phyloP scores from a whole-genome alignment of 2,329 filamentous ascomycete genomes.

The Aspergillus ustus region DNA sequence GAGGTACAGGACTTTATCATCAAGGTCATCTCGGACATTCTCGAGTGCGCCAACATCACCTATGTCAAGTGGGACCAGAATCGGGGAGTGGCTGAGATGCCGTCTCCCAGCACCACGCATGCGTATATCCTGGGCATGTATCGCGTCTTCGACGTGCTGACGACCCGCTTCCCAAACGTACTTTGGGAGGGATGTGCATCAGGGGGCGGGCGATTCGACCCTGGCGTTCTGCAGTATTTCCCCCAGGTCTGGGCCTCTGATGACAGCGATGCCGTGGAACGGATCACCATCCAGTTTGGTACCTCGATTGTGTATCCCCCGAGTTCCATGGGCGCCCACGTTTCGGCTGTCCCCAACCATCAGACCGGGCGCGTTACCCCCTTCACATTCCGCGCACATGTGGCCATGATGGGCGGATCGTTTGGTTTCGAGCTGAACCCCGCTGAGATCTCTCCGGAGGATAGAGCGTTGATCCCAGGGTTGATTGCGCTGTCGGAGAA shows the following conservation, averaged over 20 bases:
- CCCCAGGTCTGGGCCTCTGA: constrained; percentile 70
- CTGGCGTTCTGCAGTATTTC: constrained; percentile 67
- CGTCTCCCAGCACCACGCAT: constrained; percentile 59
- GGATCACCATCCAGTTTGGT: constrained; percentile 68
- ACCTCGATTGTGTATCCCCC: constrained; percentile 67
- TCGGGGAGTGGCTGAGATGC: constrained; percentile 64
- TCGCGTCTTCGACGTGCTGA: constrained; percentile 64
- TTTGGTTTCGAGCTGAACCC: constrained; percentile 70
- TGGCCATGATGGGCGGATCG: constrained; percentile 71
- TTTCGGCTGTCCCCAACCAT: constrained; percentile 65
- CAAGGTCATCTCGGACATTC: constrained; percentile 56
- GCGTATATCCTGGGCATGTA: constrained; percentile 68
- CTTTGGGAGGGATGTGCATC: constrained; percentile 70
- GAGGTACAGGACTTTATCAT: constrained; percentile 70
- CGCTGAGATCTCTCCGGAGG: constrained; percentile 54
- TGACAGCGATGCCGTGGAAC: constrained; percentile 66
- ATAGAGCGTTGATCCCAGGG: constrained; percentile 58
- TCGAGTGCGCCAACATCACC: constrained; percentile 59
- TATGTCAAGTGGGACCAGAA: constrained; percentile 75
- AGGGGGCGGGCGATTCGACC: constrained; percentile 67
- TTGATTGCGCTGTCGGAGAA: constrained; percentile 60
- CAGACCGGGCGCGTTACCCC: constrained; percentile 61
- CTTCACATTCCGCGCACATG: constrained; percentile 65
- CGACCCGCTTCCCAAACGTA: constrained; percentile 63
- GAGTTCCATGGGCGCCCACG: constrained; percentile 67